Evolutionary conservation across 2,329 filamentous ascomycete genomes (phyloP), one percentile per base, ranked within the genome.

Genomic region (Sordariomycetes sp.): DNA sequence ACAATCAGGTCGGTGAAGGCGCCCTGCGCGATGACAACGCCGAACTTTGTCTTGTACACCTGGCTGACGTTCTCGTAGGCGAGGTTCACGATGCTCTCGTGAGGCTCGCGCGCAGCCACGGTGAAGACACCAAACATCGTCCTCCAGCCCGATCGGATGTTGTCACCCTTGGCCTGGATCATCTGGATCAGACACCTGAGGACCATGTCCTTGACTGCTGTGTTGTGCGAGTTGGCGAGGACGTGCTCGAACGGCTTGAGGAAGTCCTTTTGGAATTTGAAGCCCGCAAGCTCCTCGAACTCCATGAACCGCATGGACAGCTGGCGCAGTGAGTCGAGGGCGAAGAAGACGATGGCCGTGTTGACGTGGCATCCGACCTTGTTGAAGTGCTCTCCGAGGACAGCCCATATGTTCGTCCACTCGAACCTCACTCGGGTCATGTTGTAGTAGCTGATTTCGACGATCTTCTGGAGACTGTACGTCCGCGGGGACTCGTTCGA

Each of bases 191-290:
- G 77, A 69, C 95, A 99, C 51, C 93, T 85, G 25, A 99, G 76
- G 53, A 96, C 90, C 88, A 99, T 93, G 65, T 99, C 94, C 72
- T 99, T 99, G 65, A 99, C 94, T 0, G 89, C 86, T 20, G 96
- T 86, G 62, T 94, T 90, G 62, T 80, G 90, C 50, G 91, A 94
- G 70, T 99, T 97, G 59, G 89, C 87, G 76, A 99, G 90, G 65
- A 99, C 91, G 70, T 97, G 90, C 74, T 99, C 93, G 65, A 99
- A 99, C 0, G 95, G 94, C 72, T 97, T 97, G 58, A 99, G 75
- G 70, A 99, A 99, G 69, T 99, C 93, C 70, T 99, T 99, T 67
- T 99, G 94, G 68, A 99, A 99, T 71, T 97, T 97, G 82, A 99
- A 99, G 67, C 95, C 94, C 1, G 94, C 90, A 64, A 99, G 74